Evolutionary conservation across 1,139 yeast species (phyloP).

Genomic region (Tardiomyces blankii): DNA sequence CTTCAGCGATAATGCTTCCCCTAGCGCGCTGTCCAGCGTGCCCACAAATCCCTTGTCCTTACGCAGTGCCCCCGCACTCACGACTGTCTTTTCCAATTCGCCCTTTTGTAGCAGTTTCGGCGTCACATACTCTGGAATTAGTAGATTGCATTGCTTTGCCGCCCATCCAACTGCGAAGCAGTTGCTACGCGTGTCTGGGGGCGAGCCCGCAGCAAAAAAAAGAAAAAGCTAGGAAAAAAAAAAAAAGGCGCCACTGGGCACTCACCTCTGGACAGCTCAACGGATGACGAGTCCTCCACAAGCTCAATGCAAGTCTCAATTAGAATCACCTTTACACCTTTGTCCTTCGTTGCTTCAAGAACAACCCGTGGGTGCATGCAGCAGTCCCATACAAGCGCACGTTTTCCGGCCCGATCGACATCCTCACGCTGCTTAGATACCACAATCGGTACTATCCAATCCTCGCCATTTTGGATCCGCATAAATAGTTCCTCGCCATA

Average conservation of each 20-base stretch:
- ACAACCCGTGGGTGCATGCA: conserved; percentile 28
- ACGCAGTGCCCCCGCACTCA: conserved; percentile 4
- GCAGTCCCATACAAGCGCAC: conserved; percentile 64
- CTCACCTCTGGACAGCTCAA: conserved; percentile 14
- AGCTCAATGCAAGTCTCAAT: conserved; percentile 33
- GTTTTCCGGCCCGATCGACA: conserved; percentile 57
- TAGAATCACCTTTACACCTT: conserved; percentile 52
- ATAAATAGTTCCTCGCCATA: conserved; percentile 42
- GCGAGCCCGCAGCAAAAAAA: too few relatives aligned
- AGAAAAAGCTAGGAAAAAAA: too few relatives aligned
- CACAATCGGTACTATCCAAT: conserved; percentile 80
- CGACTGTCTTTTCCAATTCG: conserved; percentile 14
- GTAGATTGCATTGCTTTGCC: background rate
- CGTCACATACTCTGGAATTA: conserved; percentile 11
- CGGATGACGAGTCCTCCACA: conserved; percentile 19
- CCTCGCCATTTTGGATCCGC: conserved; percentile 54
- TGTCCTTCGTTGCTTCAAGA: conserved; percentile 39
- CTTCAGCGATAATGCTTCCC: background rate
- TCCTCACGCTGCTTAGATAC: conserved; percentile 45
- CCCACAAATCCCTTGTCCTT: conserved; percentile 7
- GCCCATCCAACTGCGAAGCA: background rate
- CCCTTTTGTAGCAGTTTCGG: conserved; percentile 25
- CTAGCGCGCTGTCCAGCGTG: conserved; percentile 2
- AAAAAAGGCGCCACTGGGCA: too few relatives aligned
- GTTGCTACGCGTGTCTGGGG: background rate